These are phyloP conservation scores for Tephrocybe sp. DNA, from an alignment of 768 basidiomycete species.

Conservation along the genomic window DNA sequence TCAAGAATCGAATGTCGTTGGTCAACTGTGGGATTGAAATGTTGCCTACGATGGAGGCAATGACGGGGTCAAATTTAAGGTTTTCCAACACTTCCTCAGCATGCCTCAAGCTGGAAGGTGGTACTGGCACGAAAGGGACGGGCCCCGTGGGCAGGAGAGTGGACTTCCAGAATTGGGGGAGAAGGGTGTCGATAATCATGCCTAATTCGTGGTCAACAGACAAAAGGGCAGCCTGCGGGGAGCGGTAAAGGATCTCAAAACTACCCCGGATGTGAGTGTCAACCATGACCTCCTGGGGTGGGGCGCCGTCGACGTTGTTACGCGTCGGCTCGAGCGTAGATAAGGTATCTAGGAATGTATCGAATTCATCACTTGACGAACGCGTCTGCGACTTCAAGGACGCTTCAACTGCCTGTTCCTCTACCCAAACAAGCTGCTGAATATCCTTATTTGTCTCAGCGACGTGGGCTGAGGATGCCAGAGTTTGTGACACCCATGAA, in stretches of 20 bases:
- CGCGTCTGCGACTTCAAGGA: constrained; percentile 34
- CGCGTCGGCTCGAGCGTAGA: constrained; percentile 9
- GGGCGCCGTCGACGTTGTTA: not conserved
- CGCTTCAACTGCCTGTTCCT: constrained; percentile 52
- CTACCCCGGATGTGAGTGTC: constrained; percentile 5
- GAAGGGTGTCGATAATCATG: constrained; percentile 51
- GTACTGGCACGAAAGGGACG: constrained; percentile 54
- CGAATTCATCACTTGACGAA: constrained; percentile 30
- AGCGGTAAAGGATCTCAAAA: constrained; percentile 43
- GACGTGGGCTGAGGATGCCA: constrained; percentile 28
- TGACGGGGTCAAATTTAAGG: constrained; percentile 66
- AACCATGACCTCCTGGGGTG: constrained; percentile 20
- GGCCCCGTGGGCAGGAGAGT: constrained; percentile 57
- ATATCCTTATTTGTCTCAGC: constrained; percentile 22
- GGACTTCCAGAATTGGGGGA: constrained; percentile 78
- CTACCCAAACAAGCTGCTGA: constrained; percentile 60
- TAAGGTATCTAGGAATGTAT: constrained; percentile 33
- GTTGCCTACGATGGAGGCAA: constrained; percentile 68
- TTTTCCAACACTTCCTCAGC: constrained; percentile 56
- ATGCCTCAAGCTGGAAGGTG: constrained; percentile 49
- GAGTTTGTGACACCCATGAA: constrained; percentile 25
- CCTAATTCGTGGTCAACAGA: constrained; percentile 43
- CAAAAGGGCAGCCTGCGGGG: constrained; percentile 46
- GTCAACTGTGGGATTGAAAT: constrained; percentile 67
- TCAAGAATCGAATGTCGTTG: constrained; percentile 77